Evolutionary conservation across 2,329 filamentous ascomycete genomes (phyloP), one percentile per base, ranked within the genome.

Genomic region (Cladobotryum protrusum): DNA sequence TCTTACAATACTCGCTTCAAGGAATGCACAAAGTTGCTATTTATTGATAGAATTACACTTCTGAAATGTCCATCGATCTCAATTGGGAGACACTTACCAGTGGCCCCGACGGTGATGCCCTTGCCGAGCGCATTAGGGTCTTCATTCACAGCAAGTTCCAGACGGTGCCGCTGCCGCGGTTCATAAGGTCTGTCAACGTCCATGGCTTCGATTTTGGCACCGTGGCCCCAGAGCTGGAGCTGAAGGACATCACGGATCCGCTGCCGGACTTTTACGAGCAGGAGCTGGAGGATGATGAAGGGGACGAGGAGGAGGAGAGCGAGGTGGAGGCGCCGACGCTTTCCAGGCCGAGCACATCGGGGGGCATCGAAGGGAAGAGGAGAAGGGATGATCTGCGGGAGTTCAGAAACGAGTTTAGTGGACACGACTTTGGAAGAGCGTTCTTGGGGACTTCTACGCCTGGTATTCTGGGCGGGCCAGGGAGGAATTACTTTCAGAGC

Each of bases 71-170:
- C 59, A 92, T 99, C 74, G 91, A 97, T 65, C 86, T 99, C 67
- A 90, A 95, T 71, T 99, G 93, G 93, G 86, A 93, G 63, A 87
- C 86, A 55, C 81, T 97, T 64, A 97, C 92, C 18, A 85, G 83
- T 54, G 93, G 93, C 24, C 82, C 89, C 44, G 92, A 97, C 69
- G 92, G 93, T 49, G 79, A 84, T 56, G 87, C 82, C 48, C 83
- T 96, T 54, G 90, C 92, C 44, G 86, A 90, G 64, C 81, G 79
- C 55, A 95, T 99, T 69, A 87, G 92, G 57, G 83, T 85, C 61
- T 99, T 99, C 71, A 87, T 99, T 61, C 89, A 99, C 71, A 86
- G 89, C 65, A 93, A 91, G 63, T 99, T 99, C 70, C 93, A 99
- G 71, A 83, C 89, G 54, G 85, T 97, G 56, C 81, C 86, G 20